These are phyloP conservation scores for Dimocarpus longan DNA, from an alignment of 345 rosid genomes.

Conservation along the genomic window DNA sequence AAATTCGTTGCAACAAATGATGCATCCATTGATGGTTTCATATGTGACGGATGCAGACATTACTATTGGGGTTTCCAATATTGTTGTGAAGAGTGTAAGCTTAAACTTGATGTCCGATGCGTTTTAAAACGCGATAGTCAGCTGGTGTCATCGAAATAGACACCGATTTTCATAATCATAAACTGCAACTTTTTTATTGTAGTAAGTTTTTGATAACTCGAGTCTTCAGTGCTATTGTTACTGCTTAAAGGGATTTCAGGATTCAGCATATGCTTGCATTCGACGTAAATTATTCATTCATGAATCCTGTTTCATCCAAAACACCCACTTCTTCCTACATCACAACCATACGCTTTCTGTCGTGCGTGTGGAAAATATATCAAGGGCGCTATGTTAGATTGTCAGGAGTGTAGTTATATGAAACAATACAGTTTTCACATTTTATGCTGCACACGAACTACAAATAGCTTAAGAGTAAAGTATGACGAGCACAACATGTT, in stretches of 20 bases:
- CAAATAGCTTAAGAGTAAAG: not conserved
- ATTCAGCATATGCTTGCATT: not conserved
- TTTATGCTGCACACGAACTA: not conserved
- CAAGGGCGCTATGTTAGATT: not conserved
- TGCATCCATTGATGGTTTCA: too few species aligned
- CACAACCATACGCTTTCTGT: not conserved
- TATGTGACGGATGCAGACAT: not conserved
- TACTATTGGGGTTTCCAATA: not conserved
- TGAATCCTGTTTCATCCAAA: not conserved
- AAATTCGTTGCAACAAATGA: too few species aligned
- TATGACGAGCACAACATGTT: not conserved
- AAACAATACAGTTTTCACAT: not conserved
- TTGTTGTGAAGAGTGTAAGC: not conserved
- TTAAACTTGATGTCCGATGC: not conserved
- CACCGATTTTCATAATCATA: not conserved
- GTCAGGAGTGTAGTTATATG: not conserved
- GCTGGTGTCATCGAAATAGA: not conserved
- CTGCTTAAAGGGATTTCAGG: not conserved
- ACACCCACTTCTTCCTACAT: not conserved
- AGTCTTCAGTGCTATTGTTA: not conserved
- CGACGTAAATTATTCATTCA: not conserved
- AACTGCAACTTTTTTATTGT: not conserved
- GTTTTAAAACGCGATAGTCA: not conserved
- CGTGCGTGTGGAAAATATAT: not conserved
- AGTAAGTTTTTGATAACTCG: too few species aligned